These are phyloP conservation scores for Saccharomycopsis babjevae DNA, from an alignment of 805 yeast species.

Conservation along the genomic window DNA sequence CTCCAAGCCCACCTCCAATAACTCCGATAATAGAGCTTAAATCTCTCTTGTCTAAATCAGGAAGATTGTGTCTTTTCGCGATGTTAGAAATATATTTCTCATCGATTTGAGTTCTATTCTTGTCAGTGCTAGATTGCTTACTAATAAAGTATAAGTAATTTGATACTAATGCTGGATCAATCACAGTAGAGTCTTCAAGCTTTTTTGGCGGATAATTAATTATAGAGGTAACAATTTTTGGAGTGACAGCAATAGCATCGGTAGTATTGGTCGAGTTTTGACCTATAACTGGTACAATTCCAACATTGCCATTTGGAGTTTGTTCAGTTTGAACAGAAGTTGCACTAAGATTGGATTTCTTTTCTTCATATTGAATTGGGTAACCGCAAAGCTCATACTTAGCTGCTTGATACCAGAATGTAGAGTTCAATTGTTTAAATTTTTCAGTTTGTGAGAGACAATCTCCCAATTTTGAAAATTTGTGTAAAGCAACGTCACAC, in stretches of 20 bases:
- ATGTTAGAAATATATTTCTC: neutral
- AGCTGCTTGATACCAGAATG: constrained; percentile 18
- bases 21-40: neutral
- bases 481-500: constrained; percentile 6
- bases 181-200: neutral
- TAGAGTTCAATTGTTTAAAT: constrained; percentile 5
- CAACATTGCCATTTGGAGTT: neutral
- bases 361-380: constrained; percentile 1
- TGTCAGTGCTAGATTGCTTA: neutral
- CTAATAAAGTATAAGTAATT: neutral
- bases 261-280: neutral
- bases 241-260: neutral
- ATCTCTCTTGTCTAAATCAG: constrained; percentile 4
- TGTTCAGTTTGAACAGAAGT: neutral
- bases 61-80: neutral
- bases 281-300: neutral
- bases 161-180: neutral
- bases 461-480: constrained; percentile 12
- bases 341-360: neutral
- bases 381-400: constrained; percentile 15
- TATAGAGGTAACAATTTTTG: neutral
- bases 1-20: neutral
- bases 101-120: neutral
- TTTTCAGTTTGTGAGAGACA: constrained; percentile 12
- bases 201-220: neutral